phyloP scores from a whole-genome alignment of 768 basidiomycete species.

The Suillus discolor region DNA sequence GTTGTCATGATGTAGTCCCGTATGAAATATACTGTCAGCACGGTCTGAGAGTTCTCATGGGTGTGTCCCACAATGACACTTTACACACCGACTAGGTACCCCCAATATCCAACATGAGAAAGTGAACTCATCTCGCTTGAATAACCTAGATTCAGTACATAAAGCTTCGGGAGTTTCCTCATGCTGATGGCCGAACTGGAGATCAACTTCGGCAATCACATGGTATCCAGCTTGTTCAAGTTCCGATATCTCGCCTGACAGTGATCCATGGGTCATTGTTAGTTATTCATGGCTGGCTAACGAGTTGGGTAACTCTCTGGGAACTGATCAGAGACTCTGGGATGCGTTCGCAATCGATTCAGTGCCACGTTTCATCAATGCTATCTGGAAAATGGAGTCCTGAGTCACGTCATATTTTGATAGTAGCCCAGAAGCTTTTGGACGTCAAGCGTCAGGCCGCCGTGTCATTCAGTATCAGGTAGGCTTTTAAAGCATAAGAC shows the following conservation, averaged over 20 bases:
- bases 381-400: not conserved
- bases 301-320: not conserved
- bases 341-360: constrained; percentile 90
- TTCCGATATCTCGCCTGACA: not conserved
- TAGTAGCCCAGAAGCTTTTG: not conserved
- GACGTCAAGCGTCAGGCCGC: not conserved
- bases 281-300: not conserved
- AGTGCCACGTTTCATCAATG: constrained; percentile 33
- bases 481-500: not conserved
- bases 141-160: not conserved
- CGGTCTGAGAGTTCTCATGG: constrained; percentile 3
- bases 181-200: not conserved
- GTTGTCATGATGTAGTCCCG: not conserved
- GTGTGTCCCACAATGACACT: not conserved
- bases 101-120: not conserved
- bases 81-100: not conserved
- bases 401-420: not conserved
- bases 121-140: not conserved
- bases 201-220: not conserved
- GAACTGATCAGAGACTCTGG: constrained; percentile 76
- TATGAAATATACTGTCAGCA: not conserved
- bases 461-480: not conserved
- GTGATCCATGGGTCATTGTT: not conserved
- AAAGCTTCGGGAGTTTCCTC: not conserved
- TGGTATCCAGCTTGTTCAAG: not conserved